Evolutionary conservation across 2,329 filamentous ascomycete genomes (phyloP).

Genomic region (Stemphylium lycopersici): DNA sequence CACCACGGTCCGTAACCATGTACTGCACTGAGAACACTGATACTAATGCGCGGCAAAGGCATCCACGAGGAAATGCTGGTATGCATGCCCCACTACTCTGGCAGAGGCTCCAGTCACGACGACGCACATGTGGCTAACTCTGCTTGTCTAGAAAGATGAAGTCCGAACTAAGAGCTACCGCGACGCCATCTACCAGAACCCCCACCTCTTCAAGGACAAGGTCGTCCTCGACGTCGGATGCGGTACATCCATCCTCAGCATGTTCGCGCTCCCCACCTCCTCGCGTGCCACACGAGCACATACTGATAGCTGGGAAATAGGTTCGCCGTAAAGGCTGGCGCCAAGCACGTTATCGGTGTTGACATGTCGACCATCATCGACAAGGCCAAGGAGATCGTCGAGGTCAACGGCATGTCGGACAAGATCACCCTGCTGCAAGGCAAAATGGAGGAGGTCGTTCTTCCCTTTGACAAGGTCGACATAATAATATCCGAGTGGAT

Average conservation of each 20-base stretch:
- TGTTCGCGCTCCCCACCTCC: slow-evolving; percentile 65
- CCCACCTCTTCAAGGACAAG: slow-evolving; percentile 90
- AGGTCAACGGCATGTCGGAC: slow-evolving; percentile 86
- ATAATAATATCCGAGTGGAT: slow-evolving; percentile 99
- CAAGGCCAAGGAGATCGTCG: slow-evolving; percentile 95
- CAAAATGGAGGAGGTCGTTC: slow-evolving; percentile 98
- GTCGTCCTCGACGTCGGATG: slow-evolving; percentile 96
- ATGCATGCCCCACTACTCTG: slow-evolving; percentile 52
- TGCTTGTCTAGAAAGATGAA: slow-evolving; percentile 81
- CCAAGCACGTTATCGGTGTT: slow-evolving; percentile 97
- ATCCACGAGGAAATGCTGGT: slow-evolving; percentile 99
- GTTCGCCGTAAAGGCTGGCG: slow-evolving; percentile 95
- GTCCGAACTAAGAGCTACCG: slow-evolving; percentile 96
- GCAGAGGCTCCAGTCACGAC: slow-evolving; percentile 11
- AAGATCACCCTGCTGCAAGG: slow-evolving; percentile 98
- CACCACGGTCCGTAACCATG: slow-evolving; percentile 78
- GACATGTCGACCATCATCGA: slow-evolving; percentile 99
- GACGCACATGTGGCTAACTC: slow-evolving; percentile 16
- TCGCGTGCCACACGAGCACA: slow-evolving; percentile 19
- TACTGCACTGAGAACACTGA: slow-evolving; percentile 36
- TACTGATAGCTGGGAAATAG: slow-evolving; percentile 56
- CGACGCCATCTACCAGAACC: slow-evolving; percentile 96
- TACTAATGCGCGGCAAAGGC: slow-evolving; percentile 63
- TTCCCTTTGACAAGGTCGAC: slow-evolving; percentile 94
- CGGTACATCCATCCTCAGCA: slow-evolving; percentile 96